A percentile compares a stretch with the other conserved stretches of the same genome.
phyloP scores from a whole-genome alignment of 805 yeast species.

The Candida ovalis region DNA sequence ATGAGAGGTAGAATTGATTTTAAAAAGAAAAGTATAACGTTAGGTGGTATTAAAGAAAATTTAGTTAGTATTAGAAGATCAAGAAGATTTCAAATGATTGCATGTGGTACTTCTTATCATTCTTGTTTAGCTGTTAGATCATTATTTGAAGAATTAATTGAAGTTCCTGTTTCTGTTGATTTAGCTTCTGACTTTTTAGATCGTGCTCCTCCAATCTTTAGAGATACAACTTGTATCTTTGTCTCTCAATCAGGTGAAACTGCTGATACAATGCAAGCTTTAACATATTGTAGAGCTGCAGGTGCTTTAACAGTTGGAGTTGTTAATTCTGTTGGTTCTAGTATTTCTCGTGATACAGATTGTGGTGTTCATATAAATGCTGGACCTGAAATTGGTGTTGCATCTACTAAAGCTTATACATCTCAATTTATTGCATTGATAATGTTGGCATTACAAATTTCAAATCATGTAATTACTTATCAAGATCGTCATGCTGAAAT shows the following conservation, averaged over 20 bases:
- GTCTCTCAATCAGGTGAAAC: constrained; percentile 99
- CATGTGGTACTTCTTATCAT: constrained; percentile 99
- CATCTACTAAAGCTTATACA: constrained; percentile 98
- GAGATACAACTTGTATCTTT: constrained; percentile 96
- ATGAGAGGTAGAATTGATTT: constrained; percentile 99
- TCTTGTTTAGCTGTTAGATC: constrained; percentile 97
- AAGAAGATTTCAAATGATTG: constrained; percentile 95
- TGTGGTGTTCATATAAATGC: constrained; percentile 99
- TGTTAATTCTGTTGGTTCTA: constrained; percentile 95
- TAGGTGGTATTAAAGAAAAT: constrained; percentile 88
- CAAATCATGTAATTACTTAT: constrained; percentile 84
- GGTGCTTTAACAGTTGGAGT: constrained; percentile 98
- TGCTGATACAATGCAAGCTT: constrained; percentile 93
- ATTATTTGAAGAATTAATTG: constrained; percentile 93
- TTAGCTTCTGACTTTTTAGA: constrained; percentile 94
- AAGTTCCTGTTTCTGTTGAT: constrained; percentile 89
- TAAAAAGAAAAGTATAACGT: constrained; percentile 65
- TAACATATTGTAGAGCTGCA: constrained; percentile 92
- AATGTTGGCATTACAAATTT: constrained; percentile 92
- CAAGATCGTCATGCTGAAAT: constrained; percentile 75
- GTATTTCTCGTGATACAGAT: constrained; percentile 93
- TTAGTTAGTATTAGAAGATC: constrained; percentile 89
- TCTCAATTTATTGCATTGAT: constrained; percentile 97
- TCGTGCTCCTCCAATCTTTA: constrained; percentile 92
- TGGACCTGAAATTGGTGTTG: constrained; percentile 99